Evolutionary conservation across 1,284 basidiomycete species (phyloP).

Genomic region (Coniferiporia sulphurascens): DNA sequence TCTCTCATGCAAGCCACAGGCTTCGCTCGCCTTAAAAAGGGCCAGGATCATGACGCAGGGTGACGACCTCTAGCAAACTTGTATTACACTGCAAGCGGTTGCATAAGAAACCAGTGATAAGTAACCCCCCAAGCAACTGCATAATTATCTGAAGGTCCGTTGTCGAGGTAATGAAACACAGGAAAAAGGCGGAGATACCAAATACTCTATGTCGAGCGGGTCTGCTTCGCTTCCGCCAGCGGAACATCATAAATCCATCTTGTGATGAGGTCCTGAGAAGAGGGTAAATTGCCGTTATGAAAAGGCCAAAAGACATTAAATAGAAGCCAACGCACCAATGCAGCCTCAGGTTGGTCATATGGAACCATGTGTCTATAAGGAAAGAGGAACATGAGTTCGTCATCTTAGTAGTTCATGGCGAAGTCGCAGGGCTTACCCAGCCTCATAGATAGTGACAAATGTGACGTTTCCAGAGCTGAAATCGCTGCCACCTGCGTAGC

Average conservation of each 20-base stretch:
- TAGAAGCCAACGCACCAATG: constrained; percentile 33
- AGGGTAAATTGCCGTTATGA: neutral
- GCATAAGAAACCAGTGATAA: neutral
- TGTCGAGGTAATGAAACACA: neutral
- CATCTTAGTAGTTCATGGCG: neutral
- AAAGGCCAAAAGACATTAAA: neutral
- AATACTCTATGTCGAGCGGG: neutral
- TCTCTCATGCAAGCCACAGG: no score
- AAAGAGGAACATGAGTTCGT: neutral
- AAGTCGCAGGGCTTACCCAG: constrained; percentile 49
- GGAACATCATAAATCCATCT: constrained; percentile 48
- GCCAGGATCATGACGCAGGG: neutral
- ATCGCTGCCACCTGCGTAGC: constrained; percentile 56
- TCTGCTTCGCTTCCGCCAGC: constrained; percentile 23
- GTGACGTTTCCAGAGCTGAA: constrained; percentile 70
- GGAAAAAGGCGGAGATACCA: neutral
- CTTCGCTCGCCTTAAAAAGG: neutral
- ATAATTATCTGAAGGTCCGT: neutral
- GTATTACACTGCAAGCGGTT: neutral
- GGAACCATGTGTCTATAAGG: constrained; percentile 75
- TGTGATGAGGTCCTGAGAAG: constrained; percentile 42
- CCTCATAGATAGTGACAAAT: constrained; percentile 67
- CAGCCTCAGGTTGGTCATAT: constrained; percentile 76
- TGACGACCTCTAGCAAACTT: neutral
- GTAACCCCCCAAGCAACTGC: neutral